Evolutionary conservation across 163 green algal species (phyloP), one percentile per base, ranked within the genome.

Genomic region (Scenedesmus sp.): DNA sequence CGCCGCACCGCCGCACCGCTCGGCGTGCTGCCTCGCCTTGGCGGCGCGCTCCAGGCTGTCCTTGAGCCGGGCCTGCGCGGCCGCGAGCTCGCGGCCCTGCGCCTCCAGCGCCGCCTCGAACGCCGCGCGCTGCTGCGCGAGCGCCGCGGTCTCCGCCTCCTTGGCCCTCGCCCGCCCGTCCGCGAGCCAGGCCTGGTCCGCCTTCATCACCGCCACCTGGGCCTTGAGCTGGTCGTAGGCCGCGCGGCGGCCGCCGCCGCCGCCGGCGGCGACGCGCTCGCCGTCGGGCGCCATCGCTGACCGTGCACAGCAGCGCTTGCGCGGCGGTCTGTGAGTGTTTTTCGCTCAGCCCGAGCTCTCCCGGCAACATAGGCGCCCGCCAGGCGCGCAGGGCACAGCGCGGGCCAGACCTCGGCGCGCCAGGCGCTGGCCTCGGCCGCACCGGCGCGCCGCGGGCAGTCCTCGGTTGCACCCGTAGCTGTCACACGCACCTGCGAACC

Each of bases 221-320:
- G 63, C 44, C 63, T 69, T 75, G 26, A 81, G 34, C 50, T 75
- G 48, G 42, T 81, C 63, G 44, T 81, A 81, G 18, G 50, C 45
- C 0, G 28, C 29, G 2, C 47, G 5, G 33, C 39, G 6, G 39
- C 6, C 39, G 39, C 39, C 39, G 10, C 6, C 53, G 53, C 53
- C 53, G 6, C 5, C n/a, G n/a, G n/a, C n/a, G n/a, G n/a, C n/a
- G n/a, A n/a, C n/a, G n/a, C n/a, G n/a, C n/a, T n/a, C n/a, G n/a
- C n/a, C n/a, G n/a, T n/a, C n/a, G n/a, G n/a, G n/a, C n/a, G n/a
- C n/a, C n/a, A n/a, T n/a, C n/a, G n/a, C n/a, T n/a, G n/a, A n/a
- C 60, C 45, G 15, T 60, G 26, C 50, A 33, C 31, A 20, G 31
- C 66, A 64, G 48, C 45, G 60, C 2, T 18, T 33, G n/a, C 6